Percentiles rank a stretch among this genome's conserved stretches.
These are phyloP conservation scores for Breviolum minutum DNA, from an alignment of 73 alveolate genomes.

Conservation along the genomic window DNA sequence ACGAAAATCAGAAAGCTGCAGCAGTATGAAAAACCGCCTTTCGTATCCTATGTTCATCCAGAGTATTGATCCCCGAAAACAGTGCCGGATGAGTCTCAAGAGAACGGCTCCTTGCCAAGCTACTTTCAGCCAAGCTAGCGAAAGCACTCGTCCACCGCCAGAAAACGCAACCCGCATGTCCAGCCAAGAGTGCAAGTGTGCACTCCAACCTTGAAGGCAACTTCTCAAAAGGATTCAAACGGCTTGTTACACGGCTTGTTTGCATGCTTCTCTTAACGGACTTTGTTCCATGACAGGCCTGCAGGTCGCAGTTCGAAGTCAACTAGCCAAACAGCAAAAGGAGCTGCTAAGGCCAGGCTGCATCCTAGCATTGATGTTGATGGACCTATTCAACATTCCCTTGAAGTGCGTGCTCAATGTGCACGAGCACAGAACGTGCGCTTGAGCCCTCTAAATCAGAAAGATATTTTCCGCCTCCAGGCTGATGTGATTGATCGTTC, in stretches of 20 bases:
- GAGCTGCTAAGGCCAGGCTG: conserved; percentile 63
- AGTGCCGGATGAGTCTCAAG: no score
- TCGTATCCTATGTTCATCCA: no score
- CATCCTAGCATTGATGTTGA: conserved; percentile 11
- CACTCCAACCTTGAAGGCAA: neutral
- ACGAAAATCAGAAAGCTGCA: no score
- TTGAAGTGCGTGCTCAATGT: no score
- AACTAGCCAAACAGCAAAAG: conserved; percentile 56
- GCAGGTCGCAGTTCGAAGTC: neutral
- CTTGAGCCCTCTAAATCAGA: neutral
- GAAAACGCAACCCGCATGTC: conserved; percentile 22
- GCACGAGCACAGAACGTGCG: no score
- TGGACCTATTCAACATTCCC: no score
- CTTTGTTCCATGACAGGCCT: neutral
- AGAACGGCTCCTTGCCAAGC: neutral
- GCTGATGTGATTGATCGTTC: neutral
- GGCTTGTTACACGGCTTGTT: neutral
- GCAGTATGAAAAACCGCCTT: no score
- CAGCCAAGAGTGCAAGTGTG: conserved; percentile 45
- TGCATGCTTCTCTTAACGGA: no score
- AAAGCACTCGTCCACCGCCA: conserved; percentile 34
- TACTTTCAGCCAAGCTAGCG: conserved; percentile 61
- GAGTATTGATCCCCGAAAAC: no score
- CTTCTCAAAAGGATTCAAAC: neutral
- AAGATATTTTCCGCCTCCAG: neutral